Evolutionary conservation across 1,284 basidiomycete species (phyloP).

Genomic region (Lignosus rhinocerotis): DNA sequence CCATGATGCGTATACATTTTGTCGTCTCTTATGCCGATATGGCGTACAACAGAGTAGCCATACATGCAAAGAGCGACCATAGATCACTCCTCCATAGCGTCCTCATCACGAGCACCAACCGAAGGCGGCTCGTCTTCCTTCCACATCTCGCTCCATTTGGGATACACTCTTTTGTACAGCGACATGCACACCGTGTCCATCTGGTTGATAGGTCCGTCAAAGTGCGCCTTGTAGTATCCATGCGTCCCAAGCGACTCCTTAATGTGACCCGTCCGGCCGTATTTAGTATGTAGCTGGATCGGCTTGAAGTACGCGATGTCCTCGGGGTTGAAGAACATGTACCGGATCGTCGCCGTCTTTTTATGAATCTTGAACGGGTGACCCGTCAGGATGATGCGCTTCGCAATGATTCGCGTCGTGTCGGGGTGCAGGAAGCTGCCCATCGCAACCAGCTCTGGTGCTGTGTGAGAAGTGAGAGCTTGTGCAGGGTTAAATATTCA

Average conservation of each 20-base stretch:
- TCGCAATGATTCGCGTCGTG: conserved; percentile 90
- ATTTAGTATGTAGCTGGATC: conserved; percentile 91
- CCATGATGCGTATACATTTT: too few species aligned
- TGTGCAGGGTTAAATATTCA: background rate
- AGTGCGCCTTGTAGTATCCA: conserved; percentile 97
- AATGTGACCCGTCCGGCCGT: conserved; percentile 91
- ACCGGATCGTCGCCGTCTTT: conserved; percentile 95
- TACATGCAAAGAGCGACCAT: conserved; percentile 1
- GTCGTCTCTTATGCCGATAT: too few species aligned
- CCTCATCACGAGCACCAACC: conserved; percentile 13
- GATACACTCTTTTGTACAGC: conserved; percentile 89
- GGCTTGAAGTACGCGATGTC: conserved; percentile 95
- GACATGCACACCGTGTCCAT: conserved; percentile 96
- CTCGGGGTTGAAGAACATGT: conserved; percentile 97
- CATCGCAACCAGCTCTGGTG: conserved; percentile 86
- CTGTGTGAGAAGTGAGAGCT: conserved; percentile 37
- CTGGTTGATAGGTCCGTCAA: conserved; percentile 93
- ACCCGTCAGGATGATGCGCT: conserved; percentile 91
- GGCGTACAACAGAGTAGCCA: conserved; percentile 5
- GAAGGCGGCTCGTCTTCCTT: conserved; percentile 24
- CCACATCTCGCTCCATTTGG: conserved; percentile 74
- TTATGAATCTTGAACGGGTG: conserved; percentile 98
- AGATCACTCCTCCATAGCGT: conserved; percentile 38
- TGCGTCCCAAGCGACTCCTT: conserved; percentile 95
- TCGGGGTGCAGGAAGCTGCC: conserved; percentile 89